phyloP scores from a whole-genome alignment of 108 stramenopile genomes.

The Skeletonema costatum region DNA sequence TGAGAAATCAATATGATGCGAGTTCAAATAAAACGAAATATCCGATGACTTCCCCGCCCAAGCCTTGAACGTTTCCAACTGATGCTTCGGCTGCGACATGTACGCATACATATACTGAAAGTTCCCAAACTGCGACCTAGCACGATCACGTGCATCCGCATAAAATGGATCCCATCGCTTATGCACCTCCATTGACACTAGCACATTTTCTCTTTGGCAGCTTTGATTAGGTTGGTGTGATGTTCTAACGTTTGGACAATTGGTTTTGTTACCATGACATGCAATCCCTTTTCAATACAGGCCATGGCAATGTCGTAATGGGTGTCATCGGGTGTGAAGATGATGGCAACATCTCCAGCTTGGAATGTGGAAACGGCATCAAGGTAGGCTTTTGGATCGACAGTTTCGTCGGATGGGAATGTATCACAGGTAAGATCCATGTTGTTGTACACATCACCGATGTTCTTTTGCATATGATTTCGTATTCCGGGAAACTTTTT shows the following conservation, averaged over 20 bases:
- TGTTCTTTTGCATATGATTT: conserved; percentile 88
- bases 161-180: conserved; percentile 99
- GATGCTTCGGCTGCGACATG: conserved; percentile 99
- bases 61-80: conserved; percentile 98
- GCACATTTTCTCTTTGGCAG: conserved; percentile 86
- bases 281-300: conserved; percentile 90
- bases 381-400: conserved; percentile 86
- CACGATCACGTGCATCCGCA: conserved; percentile 97
- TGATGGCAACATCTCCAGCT: conserved; percentile 91
- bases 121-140: conserved; percentile 73
- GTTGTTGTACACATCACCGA: conserved; percentile 90
- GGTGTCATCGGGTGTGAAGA: conserved; percentile 99
- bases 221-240: conserved; percentile 75
- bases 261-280: conserved; percentile 99
- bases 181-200: conserved; percentile 96
- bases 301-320: conserved; percentile 96
- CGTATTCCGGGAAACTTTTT: conserved; percentile 97
- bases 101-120: conserved; percentile 98
- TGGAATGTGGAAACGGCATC: conserved; percentile 72
- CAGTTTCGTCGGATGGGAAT: conserved; percentile 89
- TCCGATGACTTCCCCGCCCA: conserved; percentile 99
- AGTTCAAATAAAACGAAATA: conserved; percentile 99
- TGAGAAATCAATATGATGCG: conserved; percentile 98
- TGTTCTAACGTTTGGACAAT: conserved; percentile 95
- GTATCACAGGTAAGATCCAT: conserved; percentile 94